Evolutionary conservation across 108 stramenopile species (phyloP), one percentile per base, ranked within the genome.

Genomic region (Cyclotella choctawhatcheeana): DNA sequence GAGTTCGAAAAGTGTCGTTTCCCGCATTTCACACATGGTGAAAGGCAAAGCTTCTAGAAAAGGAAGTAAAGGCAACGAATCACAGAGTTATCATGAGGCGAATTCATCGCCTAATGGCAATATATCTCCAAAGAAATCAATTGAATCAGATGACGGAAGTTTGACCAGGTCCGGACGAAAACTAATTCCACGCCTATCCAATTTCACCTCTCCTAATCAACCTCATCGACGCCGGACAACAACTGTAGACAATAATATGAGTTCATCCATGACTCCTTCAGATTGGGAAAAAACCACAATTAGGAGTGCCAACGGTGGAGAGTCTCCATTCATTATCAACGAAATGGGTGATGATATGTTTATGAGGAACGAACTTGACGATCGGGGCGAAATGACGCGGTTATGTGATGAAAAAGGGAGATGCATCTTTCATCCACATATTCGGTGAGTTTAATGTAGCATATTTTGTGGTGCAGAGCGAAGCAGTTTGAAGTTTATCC

Each of bases 391-490:
- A 48, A 64, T 70, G 25, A 60, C 77, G 6, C 64, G 69, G n/a
- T 27, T 71, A 21, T 78, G 77, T 32, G 77, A 78, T 25, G 56
- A 55, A 14, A 70, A 65, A 37, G 77, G 77, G 30, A 34, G 69
- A 18, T 78, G 77, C 27, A 31, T 65, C 2, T 59, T 71, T 17
- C 77, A 78, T 52, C 69, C 77, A 3, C 77, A 78, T 47, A 78
- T 78, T 50, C 77, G 77, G 65, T 64, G 29, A 47, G 47, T 22
- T 27, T 3, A 10, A 14, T 17, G 21, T 22, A 13, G 17, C 29
- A 0, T 64, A 27, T 8, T 20, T 64, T 12, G 16, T 47, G 3
- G 0, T 30, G 24, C n/a, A n/a, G n/a, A n/a, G n/a, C n/a, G n/a
- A n/a, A n/a, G n/a, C n/a, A n/a, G n/a, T n/a, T n/a, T n/a, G n/a